Evolutionary conservation across 805 yeast genomes (phyloP), one percentile per base, ranked within the genome.

Genomic region (Candida tibetensis): DNA sequence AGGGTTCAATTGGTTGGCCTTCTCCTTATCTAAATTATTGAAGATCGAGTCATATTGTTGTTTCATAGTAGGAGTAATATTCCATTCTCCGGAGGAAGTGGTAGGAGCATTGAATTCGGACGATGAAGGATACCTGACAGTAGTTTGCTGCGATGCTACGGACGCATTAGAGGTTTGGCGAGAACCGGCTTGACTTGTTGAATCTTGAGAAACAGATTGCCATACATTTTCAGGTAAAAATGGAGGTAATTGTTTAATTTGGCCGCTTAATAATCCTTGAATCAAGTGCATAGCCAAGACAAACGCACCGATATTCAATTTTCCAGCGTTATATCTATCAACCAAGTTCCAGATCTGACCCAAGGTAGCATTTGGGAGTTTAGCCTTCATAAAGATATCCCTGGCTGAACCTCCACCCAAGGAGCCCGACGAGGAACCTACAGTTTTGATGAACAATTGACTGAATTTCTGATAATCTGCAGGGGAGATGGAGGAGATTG

Each of bases 201-300:
- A 29, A 44, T 23, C 30, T 32, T n/a, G 29, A 19, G 41, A 41
- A 13, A 59, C 72, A 3, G 70, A 62, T 41, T 51, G 62, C 71
- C 73, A 68, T 39, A 68, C 51, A 33, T 53, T 41, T 29, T 72
- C 71, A 13, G 69, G 71, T 46, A 61, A 58, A 35, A 61, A 58
- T 1, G 71, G 68, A 10, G 74, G 74, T 51, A 88, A 66, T 34
- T 79, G 76, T 34, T 72, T 74, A 49, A 88, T 62, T 3, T 77
- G 50, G 28, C 88, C 85, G 51, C 79, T 76, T 52, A 88, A 69
- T 22, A 83, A 66, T 48, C 88, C 81, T 60, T 91, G 97, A 46
- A 93, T 87, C 56, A 93, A 72, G 62, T 86, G 95, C 99, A 93
- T 91, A 5, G 98, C 97, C 52, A 91, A 77, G 31, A 87, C 77